Conservation (phyloP, 257 asterid species). For the Cynanchum wilfordii region DNA sequence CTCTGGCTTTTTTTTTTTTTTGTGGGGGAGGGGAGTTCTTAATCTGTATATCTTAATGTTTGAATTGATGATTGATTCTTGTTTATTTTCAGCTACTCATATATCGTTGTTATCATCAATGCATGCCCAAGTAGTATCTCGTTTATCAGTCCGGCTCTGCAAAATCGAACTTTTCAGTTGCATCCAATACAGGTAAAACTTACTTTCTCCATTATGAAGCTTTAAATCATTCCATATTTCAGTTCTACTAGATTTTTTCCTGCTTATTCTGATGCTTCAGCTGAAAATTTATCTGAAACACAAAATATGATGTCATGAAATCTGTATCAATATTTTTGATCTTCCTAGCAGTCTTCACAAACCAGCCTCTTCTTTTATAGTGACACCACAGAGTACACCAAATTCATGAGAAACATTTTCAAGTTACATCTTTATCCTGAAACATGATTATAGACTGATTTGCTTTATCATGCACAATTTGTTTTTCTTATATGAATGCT, state of each 20-base stretch:
- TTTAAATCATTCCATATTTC: background rate
- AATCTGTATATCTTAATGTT: constrained; percentile 11
- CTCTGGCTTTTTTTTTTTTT: background rate
- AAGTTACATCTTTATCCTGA: background rate
- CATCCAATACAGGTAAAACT: constrained; percentile 76
- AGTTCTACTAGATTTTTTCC: background rate
- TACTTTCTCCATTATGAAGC: background rate
- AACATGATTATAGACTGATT: background rate
- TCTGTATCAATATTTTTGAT: background rate
- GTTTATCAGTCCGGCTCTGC: constrained; percentile 44
- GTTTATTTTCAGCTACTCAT: constrained; percentile 58
- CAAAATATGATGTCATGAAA: background rate
- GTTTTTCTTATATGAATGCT: constrained; percentile 7
- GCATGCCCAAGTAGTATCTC: constrained; percentile 51
- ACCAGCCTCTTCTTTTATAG: background rate
- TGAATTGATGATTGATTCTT: constrained; percentile 10
- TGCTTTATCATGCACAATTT: background rate
- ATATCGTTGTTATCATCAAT: constrained; percentile 53
- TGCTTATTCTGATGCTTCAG: background rate
- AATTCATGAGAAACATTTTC: background rate
- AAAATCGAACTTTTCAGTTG: constrained; percentile 54
- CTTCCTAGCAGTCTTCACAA: background rate
- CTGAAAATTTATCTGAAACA: background rate
- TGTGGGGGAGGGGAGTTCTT: background rate
- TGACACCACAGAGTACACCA: background rate